Evolutionary conservation across 1,139 yeast species (phyloP).

Genomic region (Sugiyamaella pinicola): DNA sequence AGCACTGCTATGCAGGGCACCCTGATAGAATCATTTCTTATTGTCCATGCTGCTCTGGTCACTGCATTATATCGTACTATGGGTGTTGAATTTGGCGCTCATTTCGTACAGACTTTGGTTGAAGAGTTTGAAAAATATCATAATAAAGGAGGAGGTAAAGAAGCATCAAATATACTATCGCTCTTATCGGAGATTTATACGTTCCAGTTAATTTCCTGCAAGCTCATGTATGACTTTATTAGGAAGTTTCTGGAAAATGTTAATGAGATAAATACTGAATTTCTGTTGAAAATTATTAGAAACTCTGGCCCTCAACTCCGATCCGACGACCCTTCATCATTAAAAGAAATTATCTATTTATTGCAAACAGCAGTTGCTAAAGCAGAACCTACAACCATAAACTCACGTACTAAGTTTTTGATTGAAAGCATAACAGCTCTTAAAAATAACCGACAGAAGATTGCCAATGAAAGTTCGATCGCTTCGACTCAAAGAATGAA

Average conservation of each 20-base stretch:
- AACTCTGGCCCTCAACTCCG: constrained; percentile 84
- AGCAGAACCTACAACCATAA: constrained; percentile 46
- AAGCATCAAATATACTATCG: constrained; percentile 69
- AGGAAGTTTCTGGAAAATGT: constrained; percentile 57
- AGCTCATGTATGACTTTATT: constrained; percentile 76
- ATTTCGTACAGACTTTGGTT: constrained; percentile 73
- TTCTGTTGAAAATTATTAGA: constrained; percentile 68
- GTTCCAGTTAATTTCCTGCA: constrained; percentile 73
- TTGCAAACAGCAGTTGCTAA: constrained; percentile 54
- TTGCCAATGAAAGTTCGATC: constrained; percentile 49
- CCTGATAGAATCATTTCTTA: constrained; percentile 74
- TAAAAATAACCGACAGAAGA: constrained; percentile 78
- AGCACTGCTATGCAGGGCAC: constrained; percentile 66
- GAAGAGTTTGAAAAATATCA: constrained; percentile 58
- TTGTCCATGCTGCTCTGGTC: constrained; percentile 76
- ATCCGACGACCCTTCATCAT: constrained; percentile 83
- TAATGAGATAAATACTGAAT: constrained; percentile 73
- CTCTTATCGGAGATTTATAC: constrained; percentile 76
- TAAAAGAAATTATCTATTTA: constrained; percentile 71
- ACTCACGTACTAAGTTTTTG: constrained; percentile 76
- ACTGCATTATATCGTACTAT: constrained; percentile 72
- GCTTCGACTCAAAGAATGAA: constrained; percentile 62
- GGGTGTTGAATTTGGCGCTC: constrained; percentile 92
- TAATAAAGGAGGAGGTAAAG: constrained; percentile 49
- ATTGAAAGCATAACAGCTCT: constrained; percentile 82